A percentile compares a stretch with the other conserved stretches of the same genome.
phyloP scores from a whole-genome alignment of 2,329 filamentous ascomycete species.

The Graphilbum ipis-grandicollis region DNA sequence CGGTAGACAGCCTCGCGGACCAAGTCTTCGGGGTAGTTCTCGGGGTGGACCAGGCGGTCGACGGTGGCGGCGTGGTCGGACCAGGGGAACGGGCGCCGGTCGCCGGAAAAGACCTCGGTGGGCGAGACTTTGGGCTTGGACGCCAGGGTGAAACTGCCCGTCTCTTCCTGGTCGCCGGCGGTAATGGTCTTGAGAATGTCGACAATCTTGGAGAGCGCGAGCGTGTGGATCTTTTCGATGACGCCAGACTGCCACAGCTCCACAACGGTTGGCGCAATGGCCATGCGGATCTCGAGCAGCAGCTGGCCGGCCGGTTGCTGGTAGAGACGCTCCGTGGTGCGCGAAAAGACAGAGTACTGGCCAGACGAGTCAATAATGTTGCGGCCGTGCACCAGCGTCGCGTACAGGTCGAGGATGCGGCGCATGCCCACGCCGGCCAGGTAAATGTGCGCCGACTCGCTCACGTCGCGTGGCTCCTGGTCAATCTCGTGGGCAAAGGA shows the following conservation, averaged over 20 bases:
- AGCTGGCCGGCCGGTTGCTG: conserved; percentile 47
- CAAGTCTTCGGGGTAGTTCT: conserved; percentile 39
- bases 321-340: conserved; percentile 23
- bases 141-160: conserved; percentile 1
- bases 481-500: conserved; percentile 41
- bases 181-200: conserved; percentile 69
- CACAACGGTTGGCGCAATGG: conserved; percentile 58
- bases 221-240: conserved; percentile 60
- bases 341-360: conserved; percentile 24
- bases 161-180: conserved; percentile 54
- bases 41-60: conserved; percentile 12
- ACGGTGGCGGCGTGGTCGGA: conserved; percentile 16
- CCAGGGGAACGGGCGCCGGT: conserved; percentile 30
- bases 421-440: conserved; percentile 47
- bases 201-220: conserved; percentile 59
- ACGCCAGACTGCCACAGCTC: conserved; percentile 75
- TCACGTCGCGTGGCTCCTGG: conserved; percentile 14
- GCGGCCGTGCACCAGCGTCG: conserved; percentile 59
- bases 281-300: conserved; percentile 68
- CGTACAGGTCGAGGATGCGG: conserved; percentile 71
- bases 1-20: conserved; percentile 68
- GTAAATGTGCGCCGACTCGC: conserved; percentile 27
- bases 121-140: conserved; percentile 1
- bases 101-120: conserved; percentile 19
- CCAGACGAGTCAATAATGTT: conserved; percentile 61